Evolutionary conservation across 495 filamentous ascomycete genomes (phyloP), one percentile per base, ranked within the genome.

Genomic region (Aspergillus homomorphus): DNA sequence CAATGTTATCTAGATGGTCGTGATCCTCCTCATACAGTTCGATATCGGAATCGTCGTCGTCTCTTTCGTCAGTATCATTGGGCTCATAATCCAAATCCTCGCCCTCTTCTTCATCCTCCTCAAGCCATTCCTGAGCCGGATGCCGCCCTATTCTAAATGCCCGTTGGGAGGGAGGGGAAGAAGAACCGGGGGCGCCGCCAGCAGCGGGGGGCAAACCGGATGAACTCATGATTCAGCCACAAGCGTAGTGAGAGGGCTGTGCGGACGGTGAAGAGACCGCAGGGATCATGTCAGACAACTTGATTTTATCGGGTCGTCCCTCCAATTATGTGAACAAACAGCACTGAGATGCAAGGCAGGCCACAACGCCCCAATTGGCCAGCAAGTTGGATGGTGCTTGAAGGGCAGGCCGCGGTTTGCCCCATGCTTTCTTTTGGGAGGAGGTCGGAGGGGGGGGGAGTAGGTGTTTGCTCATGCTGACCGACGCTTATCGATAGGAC

Each of bases 31-130:
- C 64, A n/a, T 69, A 64, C 12, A 73, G 61, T 38, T 66, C 64
- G 18, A 71, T 74, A n/a, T 75, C 66, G 53, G 69, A 76, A 41
- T 78, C 74, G 10, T 73, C 71, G 22, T n/a, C 69, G 51, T 80
- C 77, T 60, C 71, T 61, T 22, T 60, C 52, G 38, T 58, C 38
- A 61, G 43, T 30, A 33, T 58, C 60, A 22, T 70, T 56, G 51
- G 68, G 71, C 56, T 71, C 74, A 65, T 59, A 76, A 61, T 73
- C 81, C 77, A 74, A 80, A 64, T 82, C 80, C 62, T 84, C 77
- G 33, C 78, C 76, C 18, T 79, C 77, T 12, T 75, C 63, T 22
- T 75, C 72, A 7, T 71, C 75, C 22, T 74, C 72, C 22, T 79
- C 77, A 3, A 76, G 65, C 73, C 70, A 78, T 56, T 80, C 77